phyloP scores from a whole-genome alignment of 2,329 filamentous ascomycete species.

The Monosporascus cannonballus region DNA sequence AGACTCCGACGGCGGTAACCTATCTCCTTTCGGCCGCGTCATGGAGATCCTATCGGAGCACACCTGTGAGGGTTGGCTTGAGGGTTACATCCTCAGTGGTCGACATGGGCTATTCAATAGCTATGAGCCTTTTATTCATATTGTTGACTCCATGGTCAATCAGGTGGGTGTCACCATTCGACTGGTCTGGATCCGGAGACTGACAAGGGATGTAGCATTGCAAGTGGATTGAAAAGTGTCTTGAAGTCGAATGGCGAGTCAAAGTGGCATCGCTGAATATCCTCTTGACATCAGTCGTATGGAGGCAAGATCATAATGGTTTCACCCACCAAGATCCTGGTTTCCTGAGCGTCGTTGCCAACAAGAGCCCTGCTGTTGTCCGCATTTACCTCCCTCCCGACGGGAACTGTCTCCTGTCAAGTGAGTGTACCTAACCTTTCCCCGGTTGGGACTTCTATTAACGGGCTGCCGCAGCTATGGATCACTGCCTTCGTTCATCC shows the following conservation, averaged over 20 bases:
- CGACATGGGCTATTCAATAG: conserved; percentile 73
- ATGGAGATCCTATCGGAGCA: conserved; percentile 86
- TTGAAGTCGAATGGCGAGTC: conserved; percentile 72
- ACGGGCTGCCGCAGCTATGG: conserved; percentile 43
- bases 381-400: conserved; percentile 78
- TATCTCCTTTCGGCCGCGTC: conserved; percentile 61
- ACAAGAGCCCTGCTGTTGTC: conserved; percentile 74
- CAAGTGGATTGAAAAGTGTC: conserved; percentile 78
- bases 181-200: neutral
- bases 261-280: conserved; percentile 74
- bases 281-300: conserved; percentile 70
- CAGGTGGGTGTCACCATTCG: conserved; percentile 37
- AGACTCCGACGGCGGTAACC: conserved; percentile 67
- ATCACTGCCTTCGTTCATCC: conserved; percentile 65
- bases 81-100: conserved; percentile 71
- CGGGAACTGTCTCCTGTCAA: conserved; percentile 68
- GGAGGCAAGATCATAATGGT: conserved; percentile 79
- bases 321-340: conserved; percentile 79
- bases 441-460: neutral
- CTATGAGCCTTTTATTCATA: conserved; percentile 78
- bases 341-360: conserved; percentile 73
- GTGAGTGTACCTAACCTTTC: conserved; percentile 1
- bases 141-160: conserved; percentile 82
- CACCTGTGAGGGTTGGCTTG: conserved; percentile 73
- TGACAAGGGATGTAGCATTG: conserved; percentile 48